Evolutionary conservation across 1,139 yeast species (phyloP), one percentile per base, ranked within the genome.

Genomic region (Scheffersomyces segobiensis): DNA sequence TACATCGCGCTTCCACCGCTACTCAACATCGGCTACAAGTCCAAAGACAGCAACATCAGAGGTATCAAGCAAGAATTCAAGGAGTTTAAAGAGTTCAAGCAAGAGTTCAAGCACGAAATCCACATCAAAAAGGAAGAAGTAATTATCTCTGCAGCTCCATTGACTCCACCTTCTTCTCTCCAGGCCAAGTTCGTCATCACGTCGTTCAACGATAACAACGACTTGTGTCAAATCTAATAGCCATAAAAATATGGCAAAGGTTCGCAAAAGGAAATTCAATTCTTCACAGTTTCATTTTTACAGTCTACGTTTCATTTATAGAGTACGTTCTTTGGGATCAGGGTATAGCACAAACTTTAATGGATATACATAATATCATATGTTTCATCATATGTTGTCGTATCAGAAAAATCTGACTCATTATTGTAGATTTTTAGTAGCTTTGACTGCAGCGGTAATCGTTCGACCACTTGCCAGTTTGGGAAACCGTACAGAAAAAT

Each of bases 151-250:
- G 53, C 21, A 20, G 26, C 21, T 20, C n/a, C 21, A 1, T 21
- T 26, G 19, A 20, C 26, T 24, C 42, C 19, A 17, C 24, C 50
- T 19, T n/a, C 21, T 6, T 21, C 24, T 48, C 50, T 20, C 12
- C 53, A 57, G 50, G 59, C 71, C 47, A 67, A 64, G 61, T 73
- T 72, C 57, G 66, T 73, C 50, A 64, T 73, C 51, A 72, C 77
- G 12, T 71, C 76, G 5, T 66, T 71, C 57, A 67, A 72, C 60
- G 59, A 57, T 18, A 66, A 71, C 52, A 71, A 71, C 50, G 72
- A 67, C 58, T 69, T 72, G 62, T 71, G 74, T 54, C 74, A 68
- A 57, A 65, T 71, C 39, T 21, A 32, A 32, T 32, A 10, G 17
- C 42, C 17, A 32, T 3, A 32, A 12, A 32, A 32, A 32, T 7